phyloP scores from a whole-genome alignment of 176 grass and related monocot genomes.

The Themeda triandra region DNA sequence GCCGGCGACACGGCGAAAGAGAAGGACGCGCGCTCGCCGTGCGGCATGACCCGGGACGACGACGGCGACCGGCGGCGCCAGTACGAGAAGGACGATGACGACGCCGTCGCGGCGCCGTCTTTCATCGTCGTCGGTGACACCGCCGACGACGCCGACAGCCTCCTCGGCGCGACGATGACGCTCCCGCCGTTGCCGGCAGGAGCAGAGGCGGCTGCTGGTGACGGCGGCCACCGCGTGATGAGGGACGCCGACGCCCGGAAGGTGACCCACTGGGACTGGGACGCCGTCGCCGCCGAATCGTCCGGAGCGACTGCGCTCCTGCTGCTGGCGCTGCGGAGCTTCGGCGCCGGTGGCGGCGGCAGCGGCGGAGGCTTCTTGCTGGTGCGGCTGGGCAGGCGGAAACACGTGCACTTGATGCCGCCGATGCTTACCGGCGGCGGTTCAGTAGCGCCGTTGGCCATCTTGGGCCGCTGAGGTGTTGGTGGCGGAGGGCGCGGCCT shows the following conservation, averaged over 20 bases:
- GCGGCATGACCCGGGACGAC: conserved; percentile 41
- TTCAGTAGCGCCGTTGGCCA: not conserved
- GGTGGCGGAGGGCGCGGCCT: not conserved
- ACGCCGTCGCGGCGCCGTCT: not conserved
- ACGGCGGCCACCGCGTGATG: conserved; percentile 41
- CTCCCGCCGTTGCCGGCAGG: not conserved
- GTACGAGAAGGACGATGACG: conserved; percentile 41
- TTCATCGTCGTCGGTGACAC: not conserved
- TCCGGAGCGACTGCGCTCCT: not conserved
- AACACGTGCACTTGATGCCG: conserved; percentile 23
- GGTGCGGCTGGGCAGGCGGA: conserved; percentile 19
- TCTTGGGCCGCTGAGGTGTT: not conserved
- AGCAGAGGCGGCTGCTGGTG: not conserved
- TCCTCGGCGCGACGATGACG: not conserved
- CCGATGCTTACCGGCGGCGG: not conserved
- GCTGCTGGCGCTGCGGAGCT: conserved; percentile 1
- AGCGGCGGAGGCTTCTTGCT: not conserved
- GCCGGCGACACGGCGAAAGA: conserved; percentile 46
- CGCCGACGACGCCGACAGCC: not conserved
- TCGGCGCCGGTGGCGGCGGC: not conserved
- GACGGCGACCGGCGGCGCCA: conserved; percentile 32
- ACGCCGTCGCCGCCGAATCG: not conserved
- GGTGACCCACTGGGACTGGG: conserved; percentile 23
- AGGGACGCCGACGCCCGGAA: conserved; percentile 43
- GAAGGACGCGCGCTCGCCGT: conserved; percentile 37